Percentiles rank a stretch among this genome's conserved stretches.
Conservation (phyloP, 2,329 filamentous ascomycete genomes). For the Penicillium olsonii region DNA sequence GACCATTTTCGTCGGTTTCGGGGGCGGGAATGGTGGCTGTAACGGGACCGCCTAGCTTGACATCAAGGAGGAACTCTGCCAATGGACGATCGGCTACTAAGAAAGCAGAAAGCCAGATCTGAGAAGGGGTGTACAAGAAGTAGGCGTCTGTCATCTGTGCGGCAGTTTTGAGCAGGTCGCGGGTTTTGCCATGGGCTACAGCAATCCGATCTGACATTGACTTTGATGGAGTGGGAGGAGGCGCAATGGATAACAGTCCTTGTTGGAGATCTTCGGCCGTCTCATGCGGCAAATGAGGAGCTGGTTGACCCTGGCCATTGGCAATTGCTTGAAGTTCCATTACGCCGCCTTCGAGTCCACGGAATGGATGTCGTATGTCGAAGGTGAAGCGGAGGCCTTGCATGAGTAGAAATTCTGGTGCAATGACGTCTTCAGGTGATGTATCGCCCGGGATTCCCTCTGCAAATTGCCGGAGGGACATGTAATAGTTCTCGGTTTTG, state of each 20-base stretch:
- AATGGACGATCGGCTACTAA: conserved; percentile 67
- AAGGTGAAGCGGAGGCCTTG: conserved; percentile 93
- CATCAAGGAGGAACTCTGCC: conserved; percentile 47
- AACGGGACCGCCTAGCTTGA: conserved; percentile 39
- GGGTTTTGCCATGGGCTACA: conserved; percentile 70
- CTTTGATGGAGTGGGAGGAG: conserved; percentile 25
- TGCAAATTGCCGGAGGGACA: conserved; percentile 66
- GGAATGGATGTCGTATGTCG: conserved; percentile 87
- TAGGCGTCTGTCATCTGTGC: conserved; percentile 92
- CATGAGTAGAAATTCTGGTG: conserved; percentile 88
- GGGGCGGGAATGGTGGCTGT: conserved; percentile 14
- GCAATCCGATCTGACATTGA: conserved; percentile 51
- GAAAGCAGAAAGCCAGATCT: conserved; percentile 86
- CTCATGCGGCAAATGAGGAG: conserved; percentile 31
- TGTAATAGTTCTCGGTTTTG: conserved; percentile 86
- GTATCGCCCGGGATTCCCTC: conserved; percentile 70
- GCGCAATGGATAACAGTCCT: conserved; percentile 32
- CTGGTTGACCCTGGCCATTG: conserved; percentile 56
- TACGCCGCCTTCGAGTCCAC: conserved; percentile 80
- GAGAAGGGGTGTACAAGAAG: conserved; percentile 91
- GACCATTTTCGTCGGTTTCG: conserved; percentile 5
- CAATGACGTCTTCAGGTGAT: conserved; percentile 78
- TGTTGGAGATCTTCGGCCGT: conserved; percentile 34
- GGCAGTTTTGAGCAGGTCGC: conserved; percentile 73
- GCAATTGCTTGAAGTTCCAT: conserved; percentile 75